phyloP scores from a whole-genome alignment of 108 stramenopile species.

The Cyclostephanos invisitatus region DNA sequence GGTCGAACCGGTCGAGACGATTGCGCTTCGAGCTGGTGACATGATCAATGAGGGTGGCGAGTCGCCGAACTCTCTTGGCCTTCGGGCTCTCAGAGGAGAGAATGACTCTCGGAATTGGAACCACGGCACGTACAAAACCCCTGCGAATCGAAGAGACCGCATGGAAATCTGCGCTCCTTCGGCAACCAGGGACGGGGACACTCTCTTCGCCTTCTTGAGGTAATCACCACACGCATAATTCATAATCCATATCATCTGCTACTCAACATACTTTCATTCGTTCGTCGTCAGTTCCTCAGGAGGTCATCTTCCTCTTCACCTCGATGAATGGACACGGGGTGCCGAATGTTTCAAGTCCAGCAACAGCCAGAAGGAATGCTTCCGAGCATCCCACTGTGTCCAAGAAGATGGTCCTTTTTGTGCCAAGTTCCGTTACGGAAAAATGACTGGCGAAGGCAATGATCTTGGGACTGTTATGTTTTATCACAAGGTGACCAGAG shows the following conservation, averaged over 20 bases:
- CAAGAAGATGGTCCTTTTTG: slow-evolving; percentile 39
- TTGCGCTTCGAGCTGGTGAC: not conserved
- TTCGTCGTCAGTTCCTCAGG: slow-evolving; percentile 28
- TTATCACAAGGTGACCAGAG: slow-evolving; percentile 29
- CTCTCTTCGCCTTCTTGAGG: slow-evolving; percentile 32
- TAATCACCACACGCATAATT: not conserved
- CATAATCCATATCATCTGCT: not conserved
- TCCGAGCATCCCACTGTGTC: slow-evolving; percentile 32
- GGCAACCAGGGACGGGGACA: slow-evolving; percentile 35
- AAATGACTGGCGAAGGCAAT: slow-evolving; percentile 21
- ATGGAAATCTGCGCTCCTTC: slow-evolving; percentile 33
- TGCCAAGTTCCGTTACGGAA: slow-evolving; percentile 8
- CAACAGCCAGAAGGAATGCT: slow-evolving; percentile 35
- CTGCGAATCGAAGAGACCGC: slow-evolving; percentile 14
- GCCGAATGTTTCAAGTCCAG: slow-evolving; percentile 45
- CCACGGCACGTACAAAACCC: slow-evolving; percentile 33
- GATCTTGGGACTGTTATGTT: slow-evolving; percentile 49
- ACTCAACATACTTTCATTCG: not conserved
- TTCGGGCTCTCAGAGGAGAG: slow-evolving; percentile 1
- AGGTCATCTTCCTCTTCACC: slow-evolving; percentile 29
- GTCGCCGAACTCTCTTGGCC: not conserved
- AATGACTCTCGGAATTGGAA: slow-evolving; percentile 20
- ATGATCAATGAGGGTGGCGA: slow-evolving; percentile 4
- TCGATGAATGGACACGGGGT: slow-evolving; percentile 33
- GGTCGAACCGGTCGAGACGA: not conserved